Conservation (phyloP, 768 basidiomycete genomes). For the Sarcodon sp. region DNA sequence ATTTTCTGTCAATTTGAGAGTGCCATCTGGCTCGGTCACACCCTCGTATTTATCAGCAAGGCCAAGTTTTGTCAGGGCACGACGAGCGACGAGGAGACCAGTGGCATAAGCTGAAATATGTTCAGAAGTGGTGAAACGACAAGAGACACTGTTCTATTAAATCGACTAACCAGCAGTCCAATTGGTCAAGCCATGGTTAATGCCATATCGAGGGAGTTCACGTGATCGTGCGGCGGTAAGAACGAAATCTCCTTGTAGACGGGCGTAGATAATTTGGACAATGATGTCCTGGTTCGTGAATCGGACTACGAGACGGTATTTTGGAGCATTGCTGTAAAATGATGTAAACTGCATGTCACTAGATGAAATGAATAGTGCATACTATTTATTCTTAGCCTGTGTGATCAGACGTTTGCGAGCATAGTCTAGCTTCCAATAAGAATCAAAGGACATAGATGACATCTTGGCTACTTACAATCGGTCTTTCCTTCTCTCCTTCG, state of each 20-base stretch:
- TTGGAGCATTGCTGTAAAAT: slow-evolving; percentile 70
- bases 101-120: slow-evolving; percentile 78
- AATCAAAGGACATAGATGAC: not conserved
- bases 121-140: not conserved
- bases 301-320: slow-evolving; percentile 97
- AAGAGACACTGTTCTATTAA: not conserved
- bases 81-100: slow-evolving; percentile 88
- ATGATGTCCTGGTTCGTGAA: slow-evolving; percentile 98
- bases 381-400: slow-evolving; percentile 99
- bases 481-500: slow-evolving; percentile 97
- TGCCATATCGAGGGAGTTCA: slow-evolving; percentile 93
- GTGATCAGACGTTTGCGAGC: slow-evolving; percentile 94
- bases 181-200: slow-evolving; percentile 97
- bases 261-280: slow-evolving; percentile 92
- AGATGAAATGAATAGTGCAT: slow-evolving; percentile 13
- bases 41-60: slow-evolving; percentile 98
- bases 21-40: slow-evolving; percentile 83
- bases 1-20: slow-evolving; percentile 68
- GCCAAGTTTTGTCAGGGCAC: slow-evolving; percentile 89
- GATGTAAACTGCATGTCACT: not conserved
- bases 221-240: slow-evolving; percentile 77
- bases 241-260: slow-evolving; percentile 93
- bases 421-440: slow-evolving; percentile 48
- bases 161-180: slow-evolving; percentile 76
- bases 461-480: slow-evolving; percentile 47